Conservation (phyloP, 352 stramenopile species). For the Phytopythium montanum region DNA sequence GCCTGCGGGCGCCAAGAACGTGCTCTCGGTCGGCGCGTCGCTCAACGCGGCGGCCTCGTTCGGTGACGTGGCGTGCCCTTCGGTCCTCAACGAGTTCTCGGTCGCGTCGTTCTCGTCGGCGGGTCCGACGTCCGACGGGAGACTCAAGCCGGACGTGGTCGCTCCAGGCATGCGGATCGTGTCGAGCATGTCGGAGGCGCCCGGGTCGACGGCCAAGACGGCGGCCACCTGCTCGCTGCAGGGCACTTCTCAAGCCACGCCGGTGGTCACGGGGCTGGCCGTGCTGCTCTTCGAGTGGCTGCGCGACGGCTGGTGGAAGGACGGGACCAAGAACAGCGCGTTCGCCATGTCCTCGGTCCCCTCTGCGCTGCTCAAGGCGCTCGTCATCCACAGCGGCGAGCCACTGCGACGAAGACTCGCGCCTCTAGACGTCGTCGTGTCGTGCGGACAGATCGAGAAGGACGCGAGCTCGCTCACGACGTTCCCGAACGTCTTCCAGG, state of each 20-base stretch:
- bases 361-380: conserved; percentile 76
- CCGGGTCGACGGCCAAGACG: conserved; percentile 51
- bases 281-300: conserved; percentile 88
- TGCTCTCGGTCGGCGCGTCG: conserved; percentile 79
- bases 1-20: conserved; percentile 79
- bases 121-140: conserved; percentile 75
- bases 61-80: conserved; percentile 35
- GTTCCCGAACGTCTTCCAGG: conserved; percentile 77
- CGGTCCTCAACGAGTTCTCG: conserved; percentile 67
- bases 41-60: conserved; percentile 61
- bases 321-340: conserved; percentile 46
- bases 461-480: conserved; percentile 27
- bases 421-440: conserved; percentile 37
- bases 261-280: conserved; percentile 72
- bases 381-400: conserved; percentile 74
- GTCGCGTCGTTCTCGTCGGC: conserved; percentile 83
- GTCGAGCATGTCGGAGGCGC: conserved; percentile 63
- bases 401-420: conserved; percentile 46
- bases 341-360: conserved; percentile 57
- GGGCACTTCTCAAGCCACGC: conserved; percentile 84
- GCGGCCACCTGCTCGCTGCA: conserved; percentile 64
- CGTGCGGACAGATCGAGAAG: conserved; percentile 34
- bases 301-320: conserved; percentile 74
- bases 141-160: conserved; percentile 87
- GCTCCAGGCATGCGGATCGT: conserved; percentile 78